Conservation (phyloP, 306 rosid genomes). For the Pyrus betulifolia region DNA sequence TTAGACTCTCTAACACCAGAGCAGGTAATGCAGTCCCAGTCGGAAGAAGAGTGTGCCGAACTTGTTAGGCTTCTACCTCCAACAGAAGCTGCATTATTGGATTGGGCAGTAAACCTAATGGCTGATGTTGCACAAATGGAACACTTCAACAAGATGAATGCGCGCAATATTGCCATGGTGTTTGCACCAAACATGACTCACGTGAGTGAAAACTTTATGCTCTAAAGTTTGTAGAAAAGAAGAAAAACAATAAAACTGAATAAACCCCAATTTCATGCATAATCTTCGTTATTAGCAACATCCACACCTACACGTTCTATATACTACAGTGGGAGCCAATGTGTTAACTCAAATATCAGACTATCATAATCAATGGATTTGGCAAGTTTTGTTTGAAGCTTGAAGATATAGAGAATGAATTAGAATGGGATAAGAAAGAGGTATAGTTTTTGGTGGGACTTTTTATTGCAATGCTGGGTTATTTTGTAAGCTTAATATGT, state of each 20-base stretch:
- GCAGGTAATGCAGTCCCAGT: conserved; percentile 89
- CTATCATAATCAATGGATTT: background rate
- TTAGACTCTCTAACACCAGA: conserved; percentile 90
- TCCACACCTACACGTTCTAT: background rate
- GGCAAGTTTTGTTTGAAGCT: background rate
- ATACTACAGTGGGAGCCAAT: background rate
- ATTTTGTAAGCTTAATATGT: background rate
- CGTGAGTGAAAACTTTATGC: conserved; percentile 42
- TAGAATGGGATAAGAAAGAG: background rate
- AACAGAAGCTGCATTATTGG: conserved; percentile 81
- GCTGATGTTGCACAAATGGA: conserved; percentile 92
- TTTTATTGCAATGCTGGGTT: background rate
- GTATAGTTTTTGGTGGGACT: background rate
- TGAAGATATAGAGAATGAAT: background rate
- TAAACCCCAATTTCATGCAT: background rate
- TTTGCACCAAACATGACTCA: conserved; percentile 99
- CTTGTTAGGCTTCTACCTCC: conserved; percentile 80
- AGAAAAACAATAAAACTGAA: background rate
- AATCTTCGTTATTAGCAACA: background rate
- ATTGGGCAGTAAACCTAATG: conserved; percentile 95
- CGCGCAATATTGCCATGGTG: conserved; percentile 96
- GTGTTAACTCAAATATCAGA: background rate
- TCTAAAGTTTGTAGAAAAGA: background rate
- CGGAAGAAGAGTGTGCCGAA: conserved; percentile 84
- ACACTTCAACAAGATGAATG: conserved; percentile 91